Percentiles rank a stretch among this genome's conserved stretches.
phyloP scores from a whole-genome alignment of 2,329 filamentous ascomycete genomes.

The Fusarium dlaminii region DNA sequence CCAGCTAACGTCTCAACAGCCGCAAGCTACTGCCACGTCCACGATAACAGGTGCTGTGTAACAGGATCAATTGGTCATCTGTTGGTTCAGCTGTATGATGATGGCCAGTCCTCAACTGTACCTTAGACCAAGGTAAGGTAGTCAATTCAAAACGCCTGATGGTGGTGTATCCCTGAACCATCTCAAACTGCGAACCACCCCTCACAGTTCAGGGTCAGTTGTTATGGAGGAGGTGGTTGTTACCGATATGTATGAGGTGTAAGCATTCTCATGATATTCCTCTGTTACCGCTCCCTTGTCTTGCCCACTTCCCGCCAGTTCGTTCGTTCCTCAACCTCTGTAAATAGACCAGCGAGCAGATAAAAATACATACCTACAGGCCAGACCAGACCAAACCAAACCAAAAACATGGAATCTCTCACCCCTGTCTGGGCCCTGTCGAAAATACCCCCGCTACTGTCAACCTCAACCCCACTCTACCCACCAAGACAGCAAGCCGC shows the following conservation, averaged over 20 bases:
- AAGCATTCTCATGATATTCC: neutral
- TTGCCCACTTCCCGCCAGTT: neutral
- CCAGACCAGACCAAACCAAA: neutral
- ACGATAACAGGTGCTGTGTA: constrained; percentile 23
- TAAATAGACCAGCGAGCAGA: neutral
- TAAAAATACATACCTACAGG: neutral
- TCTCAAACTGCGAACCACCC: constrained; percentile 14
- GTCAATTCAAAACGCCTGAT: constrained; percentile 40
- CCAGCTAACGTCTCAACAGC: constrained; percentile 14
- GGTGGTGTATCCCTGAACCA: constrained; percentile 36
- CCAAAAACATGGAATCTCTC: constrained; percentile 3
- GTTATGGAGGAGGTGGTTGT: neutral
- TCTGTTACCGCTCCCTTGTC: neutral
- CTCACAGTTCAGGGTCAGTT: constrained; percentile 7
- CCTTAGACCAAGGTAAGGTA: neutral
- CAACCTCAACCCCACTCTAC: constrained; percentile 40
- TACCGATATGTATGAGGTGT: neutral
- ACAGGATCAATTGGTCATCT: constrained; percentile 1
- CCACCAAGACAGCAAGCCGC: constrained; percentile 15
- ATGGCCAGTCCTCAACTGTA: neutral
- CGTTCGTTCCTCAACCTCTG: neutral
- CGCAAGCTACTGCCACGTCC: constrained; percentile 9
- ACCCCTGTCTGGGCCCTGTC: constrained; percentile 16
- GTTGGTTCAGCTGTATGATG: constrained; percentile 18
- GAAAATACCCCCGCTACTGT: constrained; percentile 32